These are phyloP conservation scores for Ganoderma sp. DNA, from an alignment of 1,284 basidiomycete genomes.

Conservation along the genomic window DNA sequence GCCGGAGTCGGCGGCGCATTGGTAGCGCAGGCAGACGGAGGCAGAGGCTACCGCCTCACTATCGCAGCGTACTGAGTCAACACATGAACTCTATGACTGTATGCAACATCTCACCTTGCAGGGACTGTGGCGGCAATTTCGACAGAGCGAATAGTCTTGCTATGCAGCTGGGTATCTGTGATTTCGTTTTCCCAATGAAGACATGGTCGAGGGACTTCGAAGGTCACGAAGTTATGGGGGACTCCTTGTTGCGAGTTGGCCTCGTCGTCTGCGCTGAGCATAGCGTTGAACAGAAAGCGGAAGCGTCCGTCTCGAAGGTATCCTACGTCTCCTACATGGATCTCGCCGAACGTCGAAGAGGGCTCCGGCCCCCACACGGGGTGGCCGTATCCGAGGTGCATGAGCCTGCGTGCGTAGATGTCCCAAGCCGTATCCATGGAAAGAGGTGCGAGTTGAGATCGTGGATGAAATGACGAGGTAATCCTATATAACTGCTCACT, in stretches of 20 bases:
- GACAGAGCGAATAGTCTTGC: constrained; percentile 13
- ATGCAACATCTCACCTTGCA: not conserved
- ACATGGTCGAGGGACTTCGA: not conserved
- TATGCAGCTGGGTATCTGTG: constrained; percentile 14
- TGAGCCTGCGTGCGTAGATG: constrained; percentile 1
- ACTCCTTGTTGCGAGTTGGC: constrained; percentile 10
- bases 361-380: constrained; percentile 9
- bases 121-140: not conserved
- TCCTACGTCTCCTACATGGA: constrained; percentile 9
- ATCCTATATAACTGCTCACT: not conserved
- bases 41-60: not conserved
- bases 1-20: constrained; percentile 14
- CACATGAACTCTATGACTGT: not conserved
- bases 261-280: constrained; percentile 1
- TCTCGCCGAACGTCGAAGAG: not conserved
- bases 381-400: constrained; percentile 5
- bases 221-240: constrained; percentile 3
- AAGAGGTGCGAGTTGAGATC: not conserved
- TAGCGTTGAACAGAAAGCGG: constrained; percentile 8
- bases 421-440: not conserved
- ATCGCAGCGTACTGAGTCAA: no score
- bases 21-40: constrained; percentile 8
- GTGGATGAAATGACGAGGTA: not conserved
- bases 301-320: constrained; percentile 1
- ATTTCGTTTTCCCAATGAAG: constrained; percentile 8